Conservation (phyloP, 2,329 filamentous ascomycete genomes). For the Conoideocrella luteorostrata region DNA sequence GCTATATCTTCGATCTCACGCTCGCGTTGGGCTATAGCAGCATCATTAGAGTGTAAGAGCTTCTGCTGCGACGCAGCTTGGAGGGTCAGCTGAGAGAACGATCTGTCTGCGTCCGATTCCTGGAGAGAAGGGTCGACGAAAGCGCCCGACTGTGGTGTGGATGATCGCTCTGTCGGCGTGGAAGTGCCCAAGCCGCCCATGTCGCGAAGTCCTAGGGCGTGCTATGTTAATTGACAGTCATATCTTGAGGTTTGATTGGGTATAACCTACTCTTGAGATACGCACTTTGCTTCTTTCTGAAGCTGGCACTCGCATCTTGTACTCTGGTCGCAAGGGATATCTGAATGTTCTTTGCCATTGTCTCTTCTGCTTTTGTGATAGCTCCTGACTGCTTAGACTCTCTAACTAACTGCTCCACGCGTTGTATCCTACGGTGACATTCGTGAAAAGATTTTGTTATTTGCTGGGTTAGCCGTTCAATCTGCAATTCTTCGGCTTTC, state of each 20-base stretch:
- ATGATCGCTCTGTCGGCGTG: slow-evolving; percentile 44
- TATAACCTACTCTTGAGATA: slow-evolving; percentile 78
- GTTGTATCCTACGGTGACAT: slow-evolving; percentile 83
- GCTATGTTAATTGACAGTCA: neutral
- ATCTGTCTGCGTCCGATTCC: slow-evolving; percentile 90
- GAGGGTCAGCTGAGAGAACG: slow-evolving; percentile 82
- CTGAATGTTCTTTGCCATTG: slow-evolving; percentile 94
- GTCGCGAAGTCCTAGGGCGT: slow-evolving; percentile 61
- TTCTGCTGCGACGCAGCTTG: slow-evolving; percentile 68
- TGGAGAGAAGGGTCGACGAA: slow-evolving; percentile 83
- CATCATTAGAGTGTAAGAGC: slow-evolving; percentile 68
- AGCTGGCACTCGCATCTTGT: slow-evolving; percentile 84
- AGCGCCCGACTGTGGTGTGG: slow-evolving; percentile 41
- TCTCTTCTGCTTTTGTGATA: slow-evolving; percentile 78
- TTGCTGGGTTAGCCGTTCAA: slow-evolving; percentile 82
- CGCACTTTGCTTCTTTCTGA: slow-evolving; percentile 94
- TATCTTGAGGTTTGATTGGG: slow-evolving; percentile 5
- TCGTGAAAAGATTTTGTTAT: slow-evolving; percentile 86
- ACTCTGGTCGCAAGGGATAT: slow-evolving; percentile 82
- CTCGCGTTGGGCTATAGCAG: slow-evolving; percentile 83
- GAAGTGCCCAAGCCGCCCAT: slow-evolving; percentile 54
- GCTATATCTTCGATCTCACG: slow-evolving; percentile 97
- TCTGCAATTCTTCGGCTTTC: slow-evolving; percentile 78
- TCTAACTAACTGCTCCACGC: slow-evolving; percentile 78
- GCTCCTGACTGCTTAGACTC: slow-evolving; percentile 68